Conservation (phyloP, 768 basidiomycete species). For the Serpula lacrymans region DNA sequence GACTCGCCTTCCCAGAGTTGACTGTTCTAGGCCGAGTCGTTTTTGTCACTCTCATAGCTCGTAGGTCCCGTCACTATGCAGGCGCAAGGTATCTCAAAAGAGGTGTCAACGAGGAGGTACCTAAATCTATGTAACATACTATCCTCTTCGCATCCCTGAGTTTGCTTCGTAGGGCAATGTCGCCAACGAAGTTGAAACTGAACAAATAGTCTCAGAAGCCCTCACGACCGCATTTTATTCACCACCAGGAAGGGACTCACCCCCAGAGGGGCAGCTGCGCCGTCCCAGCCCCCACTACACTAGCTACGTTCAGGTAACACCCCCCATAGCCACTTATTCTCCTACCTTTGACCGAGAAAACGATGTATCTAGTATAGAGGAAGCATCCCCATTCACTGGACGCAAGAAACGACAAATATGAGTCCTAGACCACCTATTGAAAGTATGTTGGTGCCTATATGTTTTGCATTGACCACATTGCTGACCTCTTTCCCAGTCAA, state of each 20-base stretch:
- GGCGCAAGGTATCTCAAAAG: slow-evolving; percentile 93
- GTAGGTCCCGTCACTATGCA: slow-evolving; percentile 92
- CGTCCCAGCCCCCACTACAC: slow-evolving; percentile 85
- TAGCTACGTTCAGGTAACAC: slow-evolving; percentile 81
- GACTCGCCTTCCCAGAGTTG: slow-evolving; percentile 57
- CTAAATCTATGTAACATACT: slow-evolving; percentile 1
- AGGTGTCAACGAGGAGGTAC: slow-evolving; percentile 89
- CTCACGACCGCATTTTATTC: slow-evolving; percentile 87
- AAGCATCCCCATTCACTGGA: slow-evolving; percentile 96
- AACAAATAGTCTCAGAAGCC: slow-evolving; percentile 93
- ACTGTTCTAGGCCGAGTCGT: slow-evolving; percentile 86
- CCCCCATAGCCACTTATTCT: background rate
- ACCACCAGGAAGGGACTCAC: slow-evolving; percentile 42
- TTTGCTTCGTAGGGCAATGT: slow-evolving; percentile 76
- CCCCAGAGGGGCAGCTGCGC: slow-evolving; percentile 35
- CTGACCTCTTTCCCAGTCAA: slow-evolving; percentile 55
- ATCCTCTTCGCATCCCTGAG: background rate
- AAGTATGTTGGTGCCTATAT: slow-evolving; percentile 50
- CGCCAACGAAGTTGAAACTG: slow-evolving; percentile 98
- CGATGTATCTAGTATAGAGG: slow-evolving; percentile 69
- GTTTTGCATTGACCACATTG: background rate
- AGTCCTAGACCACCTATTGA: slow-evolving; percentile 94
- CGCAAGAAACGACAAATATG: slow-evolving; percentile 88
- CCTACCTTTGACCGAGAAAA: background rate
- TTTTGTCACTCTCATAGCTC: slow-evolving; percentile 92